Evolutionary conservation across 73 alveolate species (phyloP), one percentile per base, ranked within the genome.

Genomic region (Blepharisma japonicum): DNA sequence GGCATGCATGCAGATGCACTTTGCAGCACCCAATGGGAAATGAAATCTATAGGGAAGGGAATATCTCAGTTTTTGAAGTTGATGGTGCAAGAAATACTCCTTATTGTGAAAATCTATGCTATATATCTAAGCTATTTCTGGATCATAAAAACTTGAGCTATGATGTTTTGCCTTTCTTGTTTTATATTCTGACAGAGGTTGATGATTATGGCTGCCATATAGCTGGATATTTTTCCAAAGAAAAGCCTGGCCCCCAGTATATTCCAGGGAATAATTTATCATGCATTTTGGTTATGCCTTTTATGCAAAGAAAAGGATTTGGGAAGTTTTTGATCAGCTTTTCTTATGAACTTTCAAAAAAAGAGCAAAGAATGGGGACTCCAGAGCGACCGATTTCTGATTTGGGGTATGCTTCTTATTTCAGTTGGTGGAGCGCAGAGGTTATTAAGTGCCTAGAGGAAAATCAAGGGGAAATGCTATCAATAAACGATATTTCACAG

Each of bases 331-430:
- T 95, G 46, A 95, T 95, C 47, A 68, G 88, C 45, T 81, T 93
- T 74, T 91, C 98, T 25, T 95, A 95, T 82, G 87, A 72, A 68
- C 81, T 93, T 20, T 84, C 97, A 6, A 86, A 76, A 68, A 80
- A 56, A 61, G 90, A 85, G 71, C 90, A 87, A 55, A 87, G 87
- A 71, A 82, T 95, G 6, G 97, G 98, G 50, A 88, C 98, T 21
- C 98, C 99, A 20, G 99, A 95, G 81, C 84, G 95, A 25, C 99
- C 99, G 0, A 81, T 95, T 21, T 88, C 97, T 67, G 97, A 92
- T 80, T 68, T 95, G 79, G 99, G 99, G 6, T 83, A 47, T 83
- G 89, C 86, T 55, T 78, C 92, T 8, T 86, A 86, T 71, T 82
- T 86, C 71, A 68, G 86, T 18, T 86, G 68, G 77, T 86, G 93